These are phyloP conservation scores for Geotrichum europaeum DNA, from an alignment of 1,139 yeast species.

Conservation along the genomic window DNA sequence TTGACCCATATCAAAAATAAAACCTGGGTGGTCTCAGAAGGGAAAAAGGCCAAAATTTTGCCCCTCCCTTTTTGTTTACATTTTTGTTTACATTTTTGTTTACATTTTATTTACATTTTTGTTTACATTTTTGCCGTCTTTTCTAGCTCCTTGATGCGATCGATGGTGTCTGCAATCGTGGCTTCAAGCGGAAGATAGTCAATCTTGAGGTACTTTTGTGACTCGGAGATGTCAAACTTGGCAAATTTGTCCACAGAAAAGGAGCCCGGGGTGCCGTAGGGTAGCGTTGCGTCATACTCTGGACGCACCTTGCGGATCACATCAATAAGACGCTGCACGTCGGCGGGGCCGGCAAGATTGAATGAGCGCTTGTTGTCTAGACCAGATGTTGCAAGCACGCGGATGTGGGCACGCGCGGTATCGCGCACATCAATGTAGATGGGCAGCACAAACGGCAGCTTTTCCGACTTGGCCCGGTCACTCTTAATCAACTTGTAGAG, in stretches of 20 bases:
- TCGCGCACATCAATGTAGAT: slow-evolving; percentile 16
- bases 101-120: not conserved
- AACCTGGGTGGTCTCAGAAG: no score
- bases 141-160: slow-evolving; percentile 19
- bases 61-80: not conserved
- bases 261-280: slow-evolving; percentile 12
- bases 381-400: slow-evolving; percentile 22
- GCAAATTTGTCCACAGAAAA: slow-evolving; percentile 3
- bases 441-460: slow-evolving; percentile 6
- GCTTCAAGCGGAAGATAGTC: slow-evolving; percentile 24
- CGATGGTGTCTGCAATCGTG: slow-evolving; percentile 21
- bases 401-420: slow-evolving; percentile 13
- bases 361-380: slow-evolving; percentile 39
- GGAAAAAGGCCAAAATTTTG: no score
- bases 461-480: slow-evolving; percentile 1
- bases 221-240: slow-evolving; percentile 19
- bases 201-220: slow-evolving; percentile 22
- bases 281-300: slow-evolving; percentile 8
- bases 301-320: slow-evolving; percentile 28
- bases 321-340: slow-evolving; percentile 34
- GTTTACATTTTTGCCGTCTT: not conserved
- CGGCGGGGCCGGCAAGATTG: slow-evolving; percentile 33
- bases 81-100: no score
- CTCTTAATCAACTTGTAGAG: not conserved
- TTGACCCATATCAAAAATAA: no score